A percentile compares a stretch with the other conserved stretches of the same genome.
These are phyloP conservation scores for Chrysoporthe deuterocubensis DNA, from an alignment of 2,329 filamentous ascomycete genomes.

Conservation along the genomic window DNA sequence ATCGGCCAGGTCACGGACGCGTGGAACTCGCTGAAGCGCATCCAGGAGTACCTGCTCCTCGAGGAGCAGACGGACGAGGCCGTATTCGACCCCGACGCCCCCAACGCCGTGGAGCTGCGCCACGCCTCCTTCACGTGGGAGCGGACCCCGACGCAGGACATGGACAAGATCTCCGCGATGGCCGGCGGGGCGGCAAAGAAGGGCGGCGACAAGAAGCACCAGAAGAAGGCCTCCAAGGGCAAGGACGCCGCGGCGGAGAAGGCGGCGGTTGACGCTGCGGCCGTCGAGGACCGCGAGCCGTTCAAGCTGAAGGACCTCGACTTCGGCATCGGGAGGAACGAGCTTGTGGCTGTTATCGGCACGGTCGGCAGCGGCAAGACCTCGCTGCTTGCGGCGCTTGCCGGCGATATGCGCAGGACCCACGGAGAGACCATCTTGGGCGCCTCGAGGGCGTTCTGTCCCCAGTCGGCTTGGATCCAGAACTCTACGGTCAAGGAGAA, in stretches of 20 bases:
- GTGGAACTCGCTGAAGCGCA: conserved; percentile 80
- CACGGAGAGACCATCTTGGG: conserved; percentile 74
- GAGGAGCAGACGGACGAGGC: conserved; percentile 83
- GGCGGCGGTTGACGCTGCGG: conserved; percentile 46
- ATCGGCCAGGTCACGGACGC: conserved; percentile 91
- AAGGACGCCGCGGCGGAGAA: conserved; percentile 34
- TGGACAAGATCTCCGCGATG: conserved; percentile 49
- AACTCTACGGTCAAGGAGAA: conserved; percentile 88
- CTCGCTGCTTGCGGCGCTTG: conserved; percentile 84
- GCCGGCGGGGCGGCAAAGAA: conserved; percentile 45
- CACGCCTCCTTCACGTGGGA: conserved; percentile 90
- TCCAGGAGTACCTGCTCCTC: conserved; percentile 84
- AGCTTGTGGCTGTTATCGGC: conserved; percentile 84
- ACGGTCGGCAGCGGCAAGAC: conserved; percentile 90
- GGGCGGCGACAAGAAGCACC: conserved; percentile 48
- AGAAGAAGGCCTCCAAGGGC: conserved; percentile 44
- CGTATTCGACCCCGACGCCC: conserved; percentile 55
- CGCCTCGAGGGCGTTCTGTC: conserved; percentile 85
- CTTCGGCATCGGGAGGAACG: conserved; percentile 71
- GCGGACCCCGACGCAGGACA: conserved; percentile 59
- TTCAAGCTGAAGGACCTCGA: conserved; percentile 74
- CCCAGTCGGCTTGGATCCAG: conserved; percentile 98
- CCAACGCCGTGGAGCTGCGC: conserved; percentile 73
- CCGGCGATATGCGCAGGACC: conserved; percentile 91
- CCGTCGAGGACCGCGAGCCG: conserved; percentile 58